Conservation (phyloP, 2,329 filamentous ascomycete genomes). For the Ambrosiella xylebori region DNA sequence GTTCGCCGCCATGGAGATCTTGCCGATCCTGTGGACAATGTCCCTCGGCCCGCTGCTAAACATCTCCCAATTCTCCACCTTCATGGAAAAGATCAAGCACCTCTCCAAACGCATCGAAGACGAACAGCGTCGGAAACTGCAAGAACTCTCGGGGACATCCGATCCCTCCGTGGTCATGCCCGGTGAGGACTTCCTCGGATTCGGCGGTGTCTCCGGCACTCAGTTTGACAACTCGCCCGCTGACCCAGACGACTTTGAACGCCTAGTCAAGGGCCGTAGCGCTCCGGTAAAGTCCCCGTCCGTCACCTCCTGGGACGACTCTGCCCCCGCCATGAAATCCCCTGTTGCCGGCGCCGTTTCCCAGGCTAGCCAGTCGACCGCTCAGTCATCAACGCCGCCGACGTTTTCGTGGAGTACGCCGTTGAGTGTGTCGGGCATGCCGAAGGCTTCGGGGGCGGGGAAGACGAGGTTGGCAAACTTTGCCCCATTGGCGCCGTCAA, state of each 20-base stretch:
- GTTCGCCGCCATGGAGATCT: constrained; percentile 77
- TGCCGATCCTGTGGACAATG: constrained; percentile 85
- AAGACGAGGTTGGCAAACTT: constrained; percentile 39
- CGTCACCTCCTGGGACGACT: constrained; percentile 34
- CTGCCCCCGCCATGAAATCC: constrained; percentile 13
- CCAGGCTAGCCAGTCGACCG: neutral
- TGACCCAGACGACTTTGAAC: constrained; percentile 64
- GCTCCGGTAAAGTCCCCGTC: constrained; percentile 19
- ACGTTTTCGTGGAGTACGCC: constrained; percentile 50
- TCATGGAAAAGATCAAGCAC: constrained; percentile 74
- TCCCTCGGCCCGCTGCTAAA: constrained; percentile 78
- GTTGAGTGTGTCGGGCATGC: constrained; percentile 22
- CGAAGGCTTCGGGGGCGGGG: constrained; percentile 18
- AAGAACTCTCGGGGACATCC: constrained; percentile 54
- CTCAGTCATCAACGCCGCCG: constrained; percentile 17
- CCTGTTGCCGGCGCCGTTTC: constrained; percentile 18
- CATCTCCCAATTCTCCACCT: constrained; percentile 70
- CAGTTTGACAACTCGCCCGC: constrained; percentile 30
- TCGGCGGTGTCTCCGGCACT: constrained; percentile 48
- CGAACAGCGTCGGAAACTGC: constrained; percentile 75
- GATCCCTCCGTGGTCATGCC: constrained; percentile 31
- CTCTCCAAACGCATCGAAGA: constrained; percentile 68
- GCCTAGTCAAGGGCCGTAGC: constrained; percentile 58
- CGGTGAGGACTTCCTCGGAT: constrained; percentile 52
- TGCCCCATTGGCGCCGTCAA: constrained; percentile 36